Conservation (phyloP, 2,329 filamentous ascomycete genomes). For the Fusarium sp. region DNA sequence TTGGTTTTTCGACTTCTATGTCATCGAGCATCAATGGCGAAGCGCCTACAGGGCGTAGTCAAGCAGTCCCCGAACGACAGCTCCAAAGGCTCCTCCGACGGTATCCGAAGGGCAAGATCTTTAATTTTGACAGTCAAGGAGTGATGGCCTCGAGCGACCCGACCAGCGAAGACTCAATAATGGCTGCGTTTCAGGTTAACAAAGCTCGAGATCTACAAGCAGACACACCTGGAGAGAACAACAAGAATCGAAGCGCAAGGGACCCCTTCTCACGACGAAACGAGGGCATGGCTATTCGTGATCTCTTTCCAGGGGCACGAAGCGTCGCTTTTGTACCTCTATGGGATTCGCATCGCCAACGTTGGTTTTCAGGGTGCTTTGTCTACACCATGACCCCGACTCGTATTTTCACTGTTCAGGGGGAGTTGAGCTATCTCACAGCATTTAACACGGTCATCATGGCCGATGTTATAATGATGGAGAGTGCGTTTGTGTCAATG, state of each 20-base stretch:
- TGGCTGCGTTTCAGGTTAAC: background rate
- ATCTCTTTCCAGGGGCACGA: slow-evolving; percentile 56
- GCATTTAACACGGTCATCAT: slow-evolving; percentile 67
- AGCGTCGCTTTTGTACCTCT: slow-evolving; percentile 61
- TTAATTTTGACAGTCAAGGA: slow-evolving; percentile 57
- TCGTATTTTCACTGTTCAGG: slow-evolving; percentile 57
- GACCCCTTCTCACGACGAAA: slow-evolving; percentile 29
- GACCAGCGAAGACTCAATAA: slow-evolving; percentile 42
- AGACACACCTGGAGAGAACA: background rate
- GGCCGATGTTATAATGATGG: slow-evolving; percentile 63
- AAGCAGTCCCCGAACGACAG: slow-evolving; percentile 7
- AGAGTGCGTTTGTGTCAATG: slow-evolving; percentile 52
- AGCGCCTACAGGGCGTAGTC: background rate
- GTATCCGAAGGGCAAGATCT: slow-evolving; percentile 60
- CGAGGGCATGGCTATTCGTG: slow-evolving; percentile 44
- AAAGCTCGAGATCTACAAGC: background rate
- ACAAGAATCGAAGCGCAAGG: background rate
- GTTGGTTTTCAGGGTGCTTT: slow-evolving; percentile 63
- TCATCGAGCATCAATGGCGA: slow-evolving; percentile 50
- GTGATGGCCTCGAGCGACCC: slow-evolving; percentile 48
- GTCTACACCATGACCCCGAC: slow-evolving; percentile 59
- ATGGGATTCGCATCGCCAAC: slow-evolving; percentile 58
- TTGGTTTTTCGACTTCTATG: slow-evolving; percentile 54
- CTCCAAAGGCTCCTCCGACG: slow-evolving; percentile 42
- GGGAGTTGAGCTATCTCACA: slow-evolving; percentile 62